These are phyloP conservation scores for Calonectria fujianensis DNA, from an alignment of 2,329 filamentous ascomycete genomes.

Conservation along the genomic window DNA sequence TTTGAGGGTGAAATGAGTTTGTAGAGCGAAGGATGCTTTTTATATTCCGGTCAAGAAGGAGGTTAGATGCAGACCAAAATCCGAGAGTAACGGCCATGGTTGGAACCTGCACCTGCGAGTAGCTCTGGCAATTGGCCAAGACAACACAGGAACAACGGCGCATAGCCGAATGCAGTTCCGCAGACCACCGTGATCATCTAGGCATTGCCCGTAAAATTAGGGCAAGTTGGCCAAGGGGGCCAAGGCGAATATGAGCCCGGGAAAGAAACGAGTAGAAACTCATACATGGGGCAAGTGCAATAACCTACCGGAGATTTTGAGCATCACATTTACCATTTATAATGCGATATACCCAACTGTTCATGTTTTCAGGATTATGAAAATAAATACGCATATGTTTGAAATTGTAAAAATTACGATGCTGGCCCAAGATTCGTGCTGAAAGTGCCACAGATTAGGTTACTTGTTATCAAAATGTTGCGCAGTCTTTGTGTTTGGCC, in stretches of 20 bases:
- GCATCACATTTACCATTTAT: neutral
- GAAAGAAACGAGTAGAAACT: neutral
- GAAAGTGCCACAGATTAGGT: no score
- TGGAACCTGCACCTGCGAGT: neutral
- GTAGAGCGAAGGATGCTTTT: neutral
- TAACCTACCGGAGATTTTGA: neutral
- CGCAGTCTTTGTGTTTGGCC: no score
- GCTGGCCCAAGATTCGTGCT: neutral
- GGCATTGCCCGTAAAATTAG: neutral
- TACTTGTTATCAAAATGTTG: no score
- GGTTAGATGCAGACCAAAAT: neutral
- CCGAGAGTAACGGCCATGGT: neutral
- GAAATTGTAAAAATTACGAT: neutral
- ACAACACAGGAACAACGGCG: neutral
- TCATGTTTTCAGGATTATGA: constrained; percentile 25
- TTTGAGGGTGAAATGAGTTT: neutral
- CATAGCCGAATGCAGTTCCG: neutral
- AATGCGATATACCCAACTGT: constrained; percentile 29
- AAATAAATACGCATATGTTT: constrained; percentile 25
- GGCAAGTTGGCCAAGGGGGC: neutral
- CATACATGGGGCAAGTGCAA: neutral
- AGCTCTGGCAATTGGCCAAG: neutral
- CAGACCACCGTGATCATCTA: neutral
- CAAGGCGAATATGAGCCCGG: neutral
- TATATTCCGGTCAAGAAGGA: neutral